Evolutionary conservation across 106 monocot species (phyloP).

Genomic region (Ottelia alismoides): DNA sequence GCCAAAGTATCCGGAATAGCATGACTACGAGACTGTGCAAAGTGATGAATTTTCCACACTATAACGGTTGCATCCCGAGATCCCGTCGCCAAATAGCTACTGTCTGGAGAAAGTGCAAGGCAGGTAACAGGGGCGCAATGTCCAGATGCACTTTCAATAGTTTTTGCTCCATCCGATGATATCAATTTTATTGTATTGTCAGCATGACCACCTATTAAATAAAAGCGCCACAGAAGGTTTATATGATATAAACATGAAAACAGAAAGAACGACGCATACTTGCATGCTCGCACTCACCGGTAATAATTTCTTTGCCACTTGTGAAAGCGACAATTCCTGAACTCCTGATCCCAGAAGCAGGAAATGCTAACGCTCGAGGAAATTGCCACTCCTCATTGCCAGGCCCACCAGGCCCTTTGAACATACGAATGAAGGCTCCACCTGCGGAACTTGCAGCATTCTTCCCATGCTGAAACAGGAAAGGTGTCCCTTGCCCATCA

Average conservation of each 20-base stretch:
- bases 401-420: conserved; percentile 51
- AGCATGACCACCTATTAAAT: conserved; percentile 60
- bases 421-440: conserved; percentile 82
- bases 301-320: conserved; percentile 58
- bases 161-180: conserved; percentile 70
- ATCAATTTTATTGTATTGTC: conserved; percentile 88
- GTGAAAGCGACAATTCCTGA: conserved; percentile 75
- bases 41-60: conserved; percentile 71
- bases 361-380: conserved; percentile 67
- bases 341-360: conserved; percentile 50
- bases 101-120: conserved; percentile 60
- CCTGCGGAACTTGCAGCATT: conserved; percentile 30
- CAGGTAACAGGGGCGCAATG: conserved; percentile 89
- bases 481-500: conserved; percentile 77
- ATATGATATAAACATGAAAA: background rate
- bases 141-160: conserved; percentile 72
- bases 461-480: conserved; percentile 83
- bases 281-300: conserved; percentile 45
- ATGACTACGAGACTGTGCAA: conserved; percentile 16
- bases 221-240: background rate
- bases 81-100: conserved; percentile 73
- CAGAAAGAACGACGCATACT: background rate
- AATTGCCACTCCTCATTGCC: conserved; percentile 60
- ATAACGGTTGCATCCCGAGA: conserved; percentile 87
- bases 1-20: conserved; percentile 30